Conservation (phyloP, 1,284 basidiomycete species). For the Sporisorium exsertum region DNA sequence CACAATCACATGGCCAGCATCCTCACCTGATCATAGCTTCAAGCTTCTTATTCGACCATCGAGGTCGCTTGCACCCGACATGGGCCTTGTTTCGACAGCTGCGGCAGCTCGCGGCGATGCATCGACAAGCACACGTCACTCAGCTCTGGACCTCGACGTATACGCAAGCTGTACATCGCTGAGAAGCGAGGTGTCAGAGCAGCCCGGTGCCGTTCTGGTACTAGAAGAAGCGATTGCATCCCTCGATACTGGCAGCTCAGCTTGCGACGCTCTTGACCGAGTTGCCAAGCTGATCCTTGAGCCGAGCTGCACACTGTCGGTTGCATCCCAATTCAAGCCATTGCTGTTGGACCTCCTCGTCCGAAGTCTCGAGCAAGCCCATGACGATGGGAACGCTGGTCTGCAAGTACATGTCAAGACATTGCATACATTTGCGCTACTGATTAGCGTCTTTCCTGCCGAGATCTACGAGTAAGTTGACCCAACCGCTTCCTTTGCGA, state of each 20-base stretch:
- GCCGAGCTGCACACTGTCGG: constrained; percentile 50
- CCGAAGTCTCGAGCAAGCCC: constrained; percentile 42
- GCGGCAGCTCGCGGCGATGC: background rate
- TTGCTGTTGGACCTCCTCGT: constrained; percentile 64
- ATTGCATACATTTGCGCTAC: constrained; percentile 26
- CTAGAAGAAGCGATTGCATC: constrained; percentile 1
- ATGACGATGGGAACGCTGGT: constrained; percentile 12
- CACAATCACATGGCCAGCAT: constrained; percentile 6
- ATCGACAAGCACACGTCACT: constrained; percentile 8
- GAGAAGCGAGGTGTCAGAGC: constrained; percentile 16
- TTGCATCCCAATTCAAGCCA: constrained; percentile 63
- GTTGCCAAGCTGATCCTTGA: constrained; percentile 61
- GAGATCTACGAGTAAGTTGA: constrained; percentile 42
- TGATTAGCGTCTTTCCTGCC: constrained; percentile 60
- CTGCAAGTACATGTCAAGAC: constrained; percentile 17
- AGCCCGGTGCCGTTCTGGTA: background rate
- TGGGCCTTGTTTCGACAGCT: constrained; percentile 16
- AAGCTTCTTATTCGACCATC: background rate
- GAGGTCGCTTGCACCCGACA: background rate
- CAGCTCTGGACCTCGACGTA: constrained; percentile 35
- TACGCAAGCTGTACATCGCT: constrained; percentile 20
- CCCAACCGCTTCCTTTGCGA: background rate
- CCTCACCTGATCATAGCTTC: background rate
- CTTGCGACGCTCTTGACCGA: constrained; percentile 44
- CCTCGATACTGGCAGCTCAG: constrained; percentile 14